phyloP scores from a whole-genome alignment of 768 basidiomycete genomes.

The Xerocomellus amylosporus region DNA sequence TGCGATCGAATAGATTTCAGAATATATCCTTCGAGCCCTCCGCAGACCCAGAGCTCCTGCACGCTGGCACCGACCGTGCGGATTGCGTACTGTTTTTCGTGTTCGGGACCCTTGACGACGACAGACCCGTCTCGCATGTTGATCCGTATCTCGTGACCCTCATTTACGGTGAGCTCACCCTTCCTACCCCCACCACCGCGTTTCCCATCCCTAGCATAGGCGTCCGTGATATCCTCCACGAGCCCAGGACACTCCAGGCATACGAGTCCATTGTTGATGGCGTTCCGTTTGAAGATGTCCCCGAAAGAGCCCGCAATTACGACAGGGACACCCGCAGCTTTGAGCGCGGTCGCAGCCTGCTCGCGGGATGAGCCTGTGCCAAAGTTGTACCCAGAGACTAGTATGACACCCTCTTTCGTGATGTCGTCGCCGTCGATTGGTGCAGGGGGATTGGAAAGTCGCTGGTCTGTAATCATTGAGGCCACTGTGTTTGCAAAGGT shows the following conservation, averaged over 20 bases:
- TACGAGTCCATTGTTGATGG: conserved; percentile 97
- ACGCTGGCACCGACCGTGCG: conserved; percentile 88
- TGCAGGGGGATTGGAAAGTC: conserved; percentile 18
- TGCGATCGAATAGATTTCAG: conserved; percentile 60
- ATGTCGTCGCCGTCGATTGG: conserved; percentile 12
- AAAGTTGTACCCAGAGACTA: conserved; percentile 96
- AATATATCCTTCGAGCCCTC: conserved; percentile 90
- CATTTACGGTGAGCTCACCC: conserved; percentile 83
- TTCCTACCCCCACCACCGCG: conserved; percentile 75
- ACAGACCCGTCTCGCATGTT: conserved; percentile 71
- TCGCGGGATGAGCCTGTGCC: conserved; percentile 98
- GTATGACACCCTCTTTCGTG: conserved; percentile 62
- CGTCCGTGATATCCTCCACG: conserved; percentile 74
- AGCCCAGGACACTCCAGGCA: conserved; percentile 92
- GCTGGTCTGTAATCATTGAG: conserved; percentile 37
- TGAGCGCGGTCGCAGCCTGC: conserved; percentile 96
- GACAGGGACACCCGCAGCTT: conserved; percentile 87
- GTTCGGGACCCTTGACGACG: conserved; percentile 43
- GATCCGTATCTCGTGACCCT: conserved; percentile 61
- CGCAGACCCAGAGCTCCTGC: conserved; percentile 96
- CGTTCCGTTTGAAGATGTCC: conserved; percentile 98
- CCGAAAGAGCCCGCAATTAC: conserved; percentile 98
- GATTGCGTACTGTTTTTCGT: conserved; percentile 58
- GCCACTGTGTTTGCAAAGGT: conserved; percentile 73
- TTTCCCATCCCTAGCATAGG: conserved; percentile 69